phyloP scores from a whole-genome alignment of 306 rosid species.

The Cucurbita pepo region DNA sequence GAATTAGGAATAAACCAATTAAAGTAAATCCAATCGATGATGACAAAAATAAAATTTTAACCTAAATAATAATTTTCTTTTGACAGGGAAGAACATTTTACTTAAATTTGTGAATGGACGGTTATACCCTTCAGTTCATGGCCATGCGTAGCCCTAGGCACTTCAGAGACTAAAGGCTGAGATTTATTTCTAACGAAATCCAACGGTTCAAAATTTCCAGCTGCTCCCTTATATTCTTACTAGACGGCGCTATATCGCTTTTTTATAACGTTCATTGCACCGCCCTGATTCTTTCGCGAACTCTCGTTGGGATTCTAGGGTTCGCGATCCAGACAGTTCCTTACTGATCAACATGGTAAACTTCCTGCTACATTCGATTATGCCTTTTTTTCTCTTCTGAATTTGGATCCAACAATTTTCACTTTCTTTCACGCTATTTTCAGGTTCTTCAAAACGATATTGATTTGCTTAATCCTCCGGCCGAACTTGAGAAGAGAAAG shows the following conservation, averaged over 20 bases:
- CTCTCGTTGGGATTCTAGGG: neutral
- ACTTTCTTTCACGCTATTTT: neutral
- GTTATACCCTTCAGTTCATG: neutral
- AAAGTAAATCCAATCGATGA: too few species aligned
- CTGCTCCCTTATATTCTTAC: neutral
- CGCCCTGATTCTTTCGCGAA: neutral
- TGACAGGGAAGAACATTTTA: too few species aligned
- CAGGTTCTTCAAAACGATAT: constrained; percentile 50
- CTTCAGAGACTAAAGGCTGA: neutral
- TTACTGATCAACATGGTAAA: neutral
- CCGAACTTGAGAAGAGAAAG: constrained; percentile 43
- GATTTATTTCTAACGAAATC: neutral
- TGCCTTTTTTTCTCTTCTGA: neutral
- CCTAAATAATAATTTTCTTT: too few species aligned
- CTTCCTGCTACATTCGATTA: neutral
- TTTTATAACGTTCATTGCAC: neutral
- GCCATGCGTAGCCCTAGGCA: neutral
- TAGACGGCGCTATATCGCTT: neutral
- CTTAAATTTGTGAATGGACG: neutral
- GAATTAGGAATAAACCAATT: too few species aligned
- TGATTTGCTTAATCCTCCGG: constrained; percentile 46
- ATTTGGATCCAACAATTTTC: neutral
- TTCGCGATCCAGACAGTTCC: neutral
- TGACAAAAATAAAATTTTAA: too few species aligned
- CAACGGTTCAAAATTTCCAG: neutral